Percentiles rank a stretch among this genome's conserved stretches.
Conservation (phyloP, 2,329 filamentous ascomycete genomes). For the Clonostachys byssicola region DNA sequence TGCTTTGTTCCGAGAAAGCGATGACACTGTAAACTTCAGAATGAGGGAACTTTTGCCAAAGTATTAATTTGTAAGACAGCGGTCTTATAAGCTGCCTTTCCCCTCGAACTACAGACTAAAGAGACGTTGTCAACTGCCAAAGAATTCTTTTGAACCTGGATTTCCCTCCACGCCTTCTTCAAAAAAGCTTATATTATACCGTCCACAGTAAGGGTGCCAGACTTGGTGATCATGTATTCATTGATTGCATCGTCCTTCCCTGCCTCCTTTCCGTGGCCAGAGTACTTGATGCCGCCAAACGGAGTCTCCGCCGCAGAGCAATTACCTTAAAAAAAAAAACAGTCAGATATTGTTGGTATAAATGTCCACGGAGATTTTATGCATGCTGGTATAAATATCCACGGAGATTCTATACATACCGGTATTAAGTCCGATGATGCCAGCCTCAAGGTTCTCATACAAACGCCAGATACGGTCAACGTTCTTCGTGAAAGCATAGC, state of each 20-base stretch:
- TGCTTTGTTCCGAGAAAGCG: too few relatives aligned
- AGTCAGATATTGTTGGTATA: too few relatives aligned
- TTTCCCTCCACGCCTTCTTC: too few relatives aligned
- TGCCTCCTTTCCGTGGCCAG: constrained; percentile 40
- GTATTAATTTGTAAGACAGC: too few relatives aligned
- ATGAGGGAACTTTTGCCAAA: too few relatives aligned
- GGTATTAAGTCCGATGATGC: constrained; percentile 32
- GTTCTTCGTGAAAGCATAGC: constrained; percentile 62
- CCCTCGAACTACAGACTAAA: too few relatives aligned
- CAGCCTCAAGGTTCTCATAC: constrained; percentile 43
- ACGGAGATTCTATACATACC: background rate
- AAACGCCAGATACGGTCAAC: constrained; percentile 34
- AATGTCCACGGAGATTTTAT: too few relatives aligned
- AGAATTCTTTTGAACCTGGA: too few relatives aligned
- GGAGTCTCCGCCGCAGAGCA: constrained; percentile 35
- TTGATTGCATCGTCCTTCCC: constrained; percentile 43
- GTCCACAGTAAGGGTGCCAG: constrained; percentile 35
- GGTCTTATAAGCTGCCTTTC: too few relatives aligned
- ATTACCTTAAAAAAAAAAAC: constrained; percentile 15
- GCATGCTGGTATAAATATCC: constrained; percentile 5
- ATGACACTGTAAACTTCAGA: too few relatives aligned
- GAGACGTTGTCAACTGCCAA: too few relatives aligned
- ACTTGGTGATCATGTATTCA: constrained; percentile 40
- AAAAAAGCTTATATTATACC: background rate
- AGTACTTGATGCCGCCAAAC: constrained; percentile 44